These are phyloP conservation scores for Penicillium cinerascens DNA, from an alignment of 495 filamentous ascomycete species.

Conservation along the genomic window DNA sequence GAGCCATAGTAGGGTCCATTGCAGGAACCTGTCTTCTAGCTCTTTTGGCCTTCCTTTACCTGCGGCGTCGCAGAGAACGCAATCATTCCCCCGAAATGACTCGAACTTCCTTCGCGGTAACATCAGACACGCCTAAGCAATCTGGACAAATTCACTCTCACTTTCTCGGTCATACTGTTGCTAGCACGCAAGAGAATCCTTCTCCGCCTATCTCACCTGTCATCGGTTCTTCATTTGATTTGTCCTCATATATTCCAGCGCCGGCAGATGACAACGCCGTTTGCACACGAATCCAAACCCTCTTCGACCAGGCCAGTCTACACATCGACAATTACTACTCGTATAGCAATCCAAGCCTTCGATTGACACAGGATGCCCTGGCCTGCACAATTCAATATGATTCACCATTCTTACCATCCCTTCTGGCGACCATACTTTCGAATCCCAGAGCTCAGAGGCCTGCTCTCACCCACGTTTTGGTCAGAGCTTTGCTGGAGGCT, in stretches of 20 bases:
- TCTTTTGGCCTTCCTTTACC: slow-evolving; percentile 25
- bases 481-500: slow-evolving; percentile 10
- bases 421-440: slow-evolving; percentile 12
- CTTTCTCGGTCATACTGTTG: not conserved
- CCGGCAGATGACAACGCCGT: slow-evolving; percentile 25
- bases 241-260: slow-evolving; percentile 12
- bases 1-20: slow-evolving; percentile 28
- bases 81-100: not conserved
- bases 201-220: not conserved
- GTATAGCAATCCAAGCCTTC: not conserved
- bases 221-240: not conserved
- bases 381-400: slow-evolving; percentile 13
- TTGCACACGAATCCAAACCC: slow-evolving; percentile 10
- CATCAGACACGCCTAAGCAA: not conserved
- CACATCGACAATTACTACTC: slow-evolving; percentile 34
- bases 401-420: slow-evolving; percentile 9
- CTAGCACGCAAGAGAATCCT: not conserved
- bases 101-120: not conserved
- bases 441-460: slow-evolving; percentile 11
- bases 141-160: not conserved
- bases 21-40: slow-evolving; percentile 27
- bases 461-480: slow-evolving; percentile 20
- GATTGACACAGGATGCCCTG: not conserved
- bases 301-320: slow-evolving; percentile 26
- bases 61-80: slow-evolving; percentile 8